These are phyloP conservation scores for Zymoseptoria ardabiliae DNA, from an alignment of 2,329 filamentous ascomycete genomes.

Conservation along the genomic window DNA sequence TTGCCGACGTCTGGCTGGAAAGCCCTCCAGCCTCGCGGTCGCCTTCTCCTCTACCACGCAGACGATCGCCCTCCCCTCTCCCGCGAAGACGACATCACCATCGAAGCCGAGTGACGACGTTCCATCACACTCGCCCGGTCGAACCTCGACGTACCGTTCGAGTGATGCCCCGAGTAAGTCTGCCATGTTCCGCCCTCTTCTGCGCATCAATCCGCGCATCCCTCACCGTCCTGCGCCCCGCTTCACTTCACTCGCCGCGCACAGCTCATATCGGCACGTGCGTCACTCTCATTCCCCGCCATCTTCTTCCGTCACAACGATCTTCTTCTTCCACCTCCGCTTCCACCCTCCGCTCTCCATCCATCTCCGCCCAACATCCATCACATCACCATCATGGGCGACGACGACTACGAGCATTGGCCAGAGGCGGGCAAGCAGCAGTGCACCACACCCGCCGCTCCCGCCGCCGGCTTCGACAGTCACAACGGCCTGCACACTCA, in stretches of 20 bases:
- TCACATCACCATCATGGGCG: conserved; percentile 14
- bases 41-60: conserved; percentile 6
- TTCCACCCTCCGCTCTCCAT: conserved; percentile 3
- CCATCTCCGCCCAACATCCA: conserved; percentile 1
- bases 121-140: not conserved
- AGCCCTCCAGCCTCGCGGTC: conserved; percentile 9
- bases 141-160: not conserved
- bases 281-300: conserved; percentile 3
- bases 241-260: conserved; percentile 4
- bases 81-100: conserved; percentile 9
- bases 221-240: conserved; percentile 2
- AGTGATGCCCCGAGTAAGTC: conserved; percentile 8
- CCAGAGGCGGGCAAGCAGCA: conserved; percentile 18
- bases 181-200: not conserved
- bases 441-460: conserved; percentile 7
- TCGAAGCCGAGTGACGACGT: not conserved
- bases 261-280: conserved; percentile 3
- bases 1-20: conserved; percentile 25
- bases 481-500: conserved; percentile 25
- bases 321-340: conserved; percentile 8
- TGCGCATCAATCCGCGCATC: not conserved
- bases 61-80: conserved; percentile 1
- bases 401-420: conserved; percentile 28
- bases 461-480: conserved; percentile 19
- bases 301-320: conserved; percentile 2